Base-by-base conservation (phyloP, 495 filamentous ascomycete species). In the Thermothielavioides terrestris region DNA sequence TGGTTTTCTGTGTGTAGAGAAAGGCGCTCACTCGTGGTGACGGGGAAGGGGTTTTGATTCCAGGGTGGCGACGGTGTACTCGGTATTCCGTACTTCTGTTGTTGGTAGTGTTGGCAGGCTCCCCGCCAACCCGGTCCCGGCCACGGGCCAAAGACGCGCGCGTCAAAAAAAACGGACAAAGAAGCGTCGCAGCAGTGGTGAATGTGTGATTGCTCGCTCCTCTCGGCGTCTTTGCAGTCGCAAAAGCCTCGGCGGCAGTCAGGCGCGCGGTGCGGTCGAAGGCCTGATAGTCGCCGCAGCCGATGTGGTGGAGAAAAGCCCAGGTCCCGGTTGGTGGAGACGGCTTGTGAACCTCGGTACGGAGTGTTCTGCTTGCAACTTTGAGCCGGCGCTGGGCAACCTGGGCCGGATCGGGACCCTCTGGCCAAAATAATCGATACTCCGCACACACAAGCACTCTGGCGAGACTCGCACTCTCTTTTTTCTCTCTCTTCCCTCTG, bases 341-440 rank as follows among this genome's bases (percentile, higher is more conserved):
- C 35, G 44, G 55, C 55, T 53, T 41, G 50, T 50, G 46, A 57
- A 54, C 55, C 55, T 57, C 55, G 55, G 55, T 50, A 50, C n/a
- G n/a, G n/a, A n/a, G n/a, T n/a, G n/a, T 50, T 49, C 32, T 48
- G 15, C 10, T 34, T 31, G n/a, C 37, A 8, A 34, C 42, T 42
- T 56, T n/a, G n/a, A n/a, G 53, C 53, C 53, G 53, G 46, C 41
- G 20, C 40, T 28, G 46, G 50, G 27, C 4, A 42, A 3, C 47
- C 47, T 34, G 12, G 26, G 35, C 17, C 3, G 6, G 5, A 5
- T 34, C 14, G 10, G 3, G 31, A 14, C n/a, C n/a, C n/a, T n/a
- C n/a, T n/a, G n/a, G n/a, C n/a, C n/a, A n/a, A n/a, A n/a, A n/a
- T n/a, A n/a, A n/a, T n/a, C n/a, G n/a, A n/a, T n/a, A n/a, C n/a